Evolutionary conservation across 345 rosid species (phyloP).

Genomic region (Eucalyptus curtisii): DNA sequence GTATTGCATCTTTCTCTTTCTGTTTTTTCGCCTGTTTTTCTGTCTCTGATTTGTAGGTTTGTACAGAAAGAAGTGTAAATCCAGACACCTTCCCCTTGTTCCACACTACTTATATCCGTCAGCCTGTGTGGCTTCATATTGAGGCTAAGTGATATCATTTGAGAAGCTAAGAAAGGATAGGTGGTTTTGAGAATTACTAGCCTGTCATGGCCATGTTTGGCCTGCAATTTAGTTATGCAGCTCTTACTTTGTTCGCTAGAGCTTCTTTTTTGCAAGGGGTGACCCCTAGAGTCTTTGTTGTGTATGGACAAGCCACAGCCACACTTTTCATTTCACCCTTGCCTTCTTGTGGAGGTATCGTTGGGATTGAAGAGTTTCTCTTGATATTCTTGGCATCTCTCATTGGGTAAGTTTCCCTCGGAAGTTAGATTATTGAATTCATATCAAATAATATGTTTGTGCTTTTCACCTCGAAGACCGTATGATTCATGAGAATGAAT

Average conservation of each 20-base stretch:
- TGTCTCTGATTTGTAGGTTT: neutral
- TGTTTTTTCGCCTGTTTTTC: neutral
- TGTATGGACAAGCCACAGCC: constrained; percentile 23
- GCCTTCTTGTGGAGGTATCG: constrained; percentile 15
- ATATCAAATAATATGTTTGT: neutral
- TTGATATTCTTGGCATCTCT: constrained; percentile 21
- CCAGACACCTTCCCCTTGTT: neutral
- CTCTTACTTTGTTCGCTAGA: constrained; percentile 7
- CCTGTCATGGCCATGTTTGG: constrained; percentile 20
- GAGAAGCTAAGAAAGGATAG: neutral
- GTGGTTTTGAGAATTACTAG: constrained; percentile 2
- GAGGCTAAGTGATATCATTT: neutral
- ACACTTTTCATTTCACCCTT: constrained; percentile 19
- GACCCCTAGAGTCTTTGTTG: constrained; percentile 24
- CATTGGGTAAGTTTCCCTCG: constrained; percentile 13
- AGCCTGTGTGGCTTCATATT: neutral
- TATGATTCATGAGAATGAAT: neutral
- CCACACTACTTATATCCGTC: neutral
- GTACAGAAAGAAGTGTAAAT: neutral
- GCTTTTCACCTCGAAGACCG: neutral
- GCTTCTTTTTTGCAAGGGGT: constrained; percentile 19
- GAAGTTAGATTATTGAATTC: neutral
- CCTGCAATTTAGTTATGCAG: constrained; percentile 17
- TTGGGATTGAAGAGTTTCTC: constrained; percentile 16
- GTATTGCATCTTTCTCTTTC: neutral